Base-by-base conservation (phyloP, 129 eudicot species). In the Oenanthe sinensis region DNA sequence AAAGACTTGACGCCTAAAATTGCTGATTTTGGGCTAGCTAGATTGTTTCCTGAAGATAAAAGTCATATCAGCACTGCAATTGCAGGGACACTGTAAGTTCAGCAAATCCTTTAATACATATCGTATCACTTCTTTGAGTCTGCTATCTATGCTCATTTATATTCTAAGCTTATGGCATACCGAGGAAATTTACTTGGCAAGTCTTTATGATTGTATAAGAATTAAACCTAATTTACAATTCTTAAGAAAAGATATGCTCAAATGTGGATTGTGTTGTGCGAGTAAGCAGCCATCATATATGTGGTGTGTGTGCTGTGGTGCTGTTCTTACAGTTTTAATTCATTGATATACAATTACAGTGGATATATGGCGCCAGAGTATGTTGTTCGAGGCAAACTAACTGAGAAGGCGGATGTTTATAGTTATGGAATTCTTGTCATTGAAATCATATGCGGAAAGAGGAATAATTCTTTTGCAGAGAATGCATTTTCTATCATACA, bases 351-450 rank as follows among this genome's bases (percentile, higher is more conserved):
- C 30, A 72, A 48, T 15, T 50, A 20, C 80, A 81, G 84, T 37
- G 88, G 90, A 55, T 84, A 84, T 74, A 82, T 84, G 88, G 88
- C 86, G 14, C 90, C 90, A 39, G 90, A 87, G 85, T 87, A 87
- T 72, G 71, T 87, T 8, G 85, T 84, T 48, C 85, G 79, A 24
- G 90, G 84, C 26, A 79, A 82, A 20, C 52, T 87, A 73, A 82
- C 88, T 24, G 87, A 82, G 74, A 84, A 84, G 60, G 89, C 77
- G 10, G 89, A 86, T 48, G 89, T 86, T 52, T 86, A 83, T 50
- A 83, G 86, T 62, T 86, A 80, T 63, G 89, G 89, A 16, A 84
- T 86, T 50, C 81, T 86, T 26, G 76, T 81, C 3, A 73, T 86
- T 12, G 89, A 86, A 78, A 81, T 86, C 54, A 54, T 81, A 8